Percentiles rank a stretch among this genome's conserved stretches.
Evolutionary conservation across 164 flowering plant species (phyloP).

Genomic region (Aristolochia contorta): DNA sequence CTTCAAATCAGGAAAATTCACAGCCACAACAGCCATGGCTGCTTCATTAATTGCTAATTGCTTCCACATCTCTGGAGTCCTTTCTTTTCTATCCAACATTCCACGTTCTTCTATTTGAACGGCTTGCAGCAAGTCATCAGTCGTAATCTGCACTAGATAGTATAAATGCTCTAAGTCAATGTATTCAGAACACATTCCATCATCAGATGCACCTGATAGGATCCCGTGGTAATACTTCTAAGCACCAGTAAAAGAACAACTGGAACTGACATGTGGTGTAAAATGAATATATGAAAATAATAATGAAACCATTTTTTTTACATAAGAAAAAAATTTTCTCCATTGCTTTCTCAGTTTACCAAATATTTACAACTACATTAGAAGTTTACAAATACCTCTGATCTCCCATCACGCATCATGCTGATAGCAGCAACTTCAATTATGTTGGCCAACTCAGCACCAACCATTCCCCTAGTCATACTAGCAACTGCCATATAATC

Average conservation of each 20-base stretch:
- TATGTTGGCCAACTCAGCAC: conserved; percentile 94
- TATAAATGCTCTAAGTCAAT: too few species aligned
- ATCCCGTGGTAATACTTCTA: too few species aligned
- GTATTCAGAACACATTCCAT: too few species aligned
- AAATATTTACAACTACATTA: too few species aligned
- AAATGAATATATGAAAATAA: too few species aligned
- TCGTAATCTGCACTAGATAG: conserved; percentile 53
- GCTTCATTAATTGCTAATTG: conserved; percentile 93
- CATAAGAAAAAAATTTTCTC: too few species aligned
- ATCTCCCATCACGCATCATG: conserved; percentile 90
- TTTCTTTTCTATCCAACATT: conserved; percentile 68
- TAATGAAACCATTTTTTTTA: not conserved
- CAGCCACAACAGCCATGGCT: conserved; percentile 83
- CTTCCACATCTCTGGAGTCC: conserved; percentile 79
- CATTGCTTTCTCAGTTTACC: too few species aligned
- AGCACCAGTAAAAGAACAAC: too few species aligned
- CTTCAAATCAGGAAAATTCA: conserved; percentile 72
- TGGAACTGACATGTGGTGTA: too few species aligned
- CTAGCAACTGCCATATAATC: conserved; percentile 88
- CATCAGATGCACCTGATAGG: too few species aligned
- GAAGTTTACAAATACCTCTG: conserved; percentile 44
- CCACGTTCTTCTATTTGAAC: conserved; percentile 95
- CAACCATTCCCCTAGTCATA: conserved; percentile 94
- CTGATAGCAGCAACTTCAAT: conserved; percentile 86
- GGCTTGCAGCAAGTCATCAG: conserved; percentile 95